phyloP scores from a whole-genome alignment of 2,329 filamentous ascomycete genomes.

The Phaeosphaeriaceae sp. region DNA sequence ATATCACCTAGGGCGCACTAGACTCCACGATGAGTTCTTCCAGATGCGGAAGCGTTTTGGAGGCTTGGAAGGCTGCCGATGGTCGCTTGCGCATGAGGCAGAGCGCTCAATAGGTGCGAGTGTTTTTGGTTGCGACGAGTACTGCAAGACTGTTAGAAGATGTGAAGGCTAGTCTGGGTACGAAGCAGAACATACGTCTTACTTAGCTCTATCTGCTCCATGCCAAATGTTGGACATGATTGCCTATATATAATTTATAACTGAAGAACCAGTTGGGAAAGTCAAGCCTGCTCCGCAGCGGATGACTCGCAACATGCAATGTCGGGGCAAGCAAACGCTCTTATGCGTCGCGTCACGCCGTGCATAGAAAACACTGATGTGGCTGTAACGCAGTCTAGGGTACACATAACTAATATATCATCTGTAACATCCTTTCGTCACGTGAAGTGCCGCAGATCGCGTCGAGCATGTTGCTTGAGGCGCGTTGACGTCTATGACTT shows the following conservation, averaged over 20 bases:
- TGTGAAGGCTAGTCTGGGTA: too few species aligned
- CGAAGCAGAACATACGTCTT: background rate
- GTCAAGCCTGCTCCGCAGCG: too few species aligned
- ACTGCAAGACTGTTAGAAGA: background rate
- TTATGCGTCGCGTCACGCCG: background rate
- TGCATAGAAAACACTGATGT: background rate
- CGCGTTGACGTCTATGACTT: too few species aligned
- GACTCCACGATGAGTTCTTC: too few species aligned
- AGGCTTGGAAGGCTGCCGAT: too few species aligned
- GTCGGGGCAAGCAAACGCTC: background rate
- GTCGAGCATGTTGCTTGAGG: background rate
- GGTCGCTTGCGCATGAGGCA: too few species aligned
- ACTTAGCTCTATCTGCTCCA: background rate
- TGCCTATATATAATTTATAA: too few species aligned
- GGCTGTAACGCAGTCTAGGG: too few species aligned
- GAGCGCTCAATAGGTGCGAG: constrained; percentile 3
- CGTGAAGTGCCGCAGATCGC: background rate
- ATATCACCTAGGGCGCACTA: too few species aligned
- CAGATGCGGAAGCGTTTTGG: too few species aligned
- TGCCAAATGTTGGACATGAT: background rate
- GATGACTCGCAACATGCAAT: background rate
- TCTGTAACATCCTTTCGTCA: background rate
- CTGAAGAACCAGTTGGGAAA: too few species aligned
- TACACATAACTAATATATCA: too few species aligned
- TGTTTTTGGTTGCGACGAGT: background rate